Evolutionary conservation across 177 flowering plant species (phyloP), one percentile per base, ranked within the genome.

Genomic region (Telopea speciosissima): DNA sequence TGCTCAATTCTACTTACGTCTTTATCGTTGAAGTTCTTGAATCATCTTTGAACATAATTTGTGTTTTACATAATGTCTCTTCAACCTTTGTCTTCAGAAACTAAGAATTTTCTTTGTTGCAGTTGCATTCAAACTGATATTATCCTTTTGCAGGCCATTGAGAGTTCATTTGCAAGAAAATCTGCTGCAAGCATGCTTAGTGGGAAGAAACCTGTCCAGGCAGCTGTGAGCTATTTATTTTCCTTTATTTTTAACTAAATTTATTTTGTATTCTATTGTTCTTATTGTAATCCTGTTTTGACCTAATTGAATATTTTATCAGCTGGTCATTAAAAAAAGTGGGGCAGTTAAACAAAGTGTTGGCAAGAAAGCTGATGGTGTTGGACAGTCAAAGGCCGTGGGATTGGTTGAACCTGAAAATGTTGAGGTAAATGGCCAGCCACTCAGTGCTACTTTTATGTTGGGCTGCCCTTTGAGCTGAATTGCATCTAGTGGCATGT

Each of bases 161-260:
- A 83, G 28, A 79, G 74, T 59, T 80, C 86, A 28, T 83, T 86
- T 81, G 91, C 85, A 61, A 81, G 83, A 81, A 88, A 73, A 82
- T 93, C 99, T 59, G 99, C 99, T 49, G 97, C 99, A 61, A 91
- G 99, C 81, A 89, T 96, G 99, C 92, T 96, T 67, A 91, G 90
- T 78, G 97, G 98, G 75, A 93, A 89, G 86, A 93, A 81, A 79
- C 87, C 90, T 75, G 83, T 78, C 70, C 86, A 81, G 64, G 79
- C 88, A 64, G 87, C 87, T 72, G 96, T 90, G 73, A 83, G 94
- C 77, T 65, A 42, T 75, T 58, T 56, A 52, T 62, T 21, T 65
- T 52, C 22, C 23, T 69, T 68, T 74, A 1, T 72, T 77, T 75
- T 81, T 73, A 79, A 77, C 42, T 77, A 73, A 73, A 69, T 75